These are phyloP conservation scores for Apodospora peruviana DNA, from an alignment of 495 filamentous ascomycete species.

Conservation along the genomic window DNA sequence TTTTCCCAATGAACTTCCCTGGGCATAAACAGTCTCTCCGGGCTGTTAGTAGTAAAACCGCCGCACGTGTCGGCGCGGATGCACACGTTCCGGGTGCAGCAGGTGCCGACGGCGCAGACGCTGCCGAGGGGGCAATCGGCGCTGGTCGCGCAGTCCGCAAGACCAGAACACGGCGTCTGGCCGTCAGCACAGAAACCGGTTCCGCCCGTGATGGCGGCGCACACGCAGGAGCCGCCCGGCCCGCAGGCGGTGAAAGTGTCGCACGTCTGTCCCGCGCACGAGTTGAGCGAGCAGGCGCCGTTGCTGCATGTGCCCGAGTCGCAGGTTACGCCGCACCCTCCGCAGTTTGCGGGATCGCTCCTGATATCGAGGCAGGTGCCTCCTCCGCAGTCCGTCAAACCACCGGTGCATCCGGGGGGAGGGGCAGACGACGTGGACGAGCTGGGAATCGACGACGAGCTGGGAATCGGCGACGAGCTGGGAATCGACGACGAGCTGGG, in stretches of 20 bases:
- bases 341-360: constrained; percentile 7
- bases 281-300: constrained; percentile 14
- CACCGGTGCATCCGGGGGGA: neutral
- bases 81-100: constrained; percentile 16
- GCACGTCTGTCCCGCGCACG: constrained; percentile 17
- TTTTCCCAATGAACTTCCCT: neutral
- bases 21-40: neutral
- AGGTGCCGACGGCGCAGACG: constrained; percentile 16
- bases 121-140: constrained; percentile 13
- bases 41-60: constrained; percentile 2
- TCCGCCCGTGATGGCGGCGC: constrained; percentile 9
- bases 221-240: constrained; percentile 10
- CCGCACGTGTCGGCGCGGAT: constrained; percentile 12
- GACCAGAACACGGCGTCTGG: constrained; percentile 11
- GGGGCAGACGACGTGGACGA: neutral
- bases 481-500: neutral
- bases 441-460: neutral
- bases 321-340: constrained; percentile 4
- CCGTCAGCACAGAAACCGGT: constrained; percentile 18
- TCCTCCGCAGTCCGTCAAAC: constrained; percentile 5
- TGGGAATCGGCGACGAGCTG: neutral
- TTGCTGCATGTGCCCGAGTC: constrained; percentile 11
- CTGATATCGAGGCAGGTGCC: constrained; percentile 4
- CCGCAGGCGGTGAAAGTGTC: constrained; percentile 23
- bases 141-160: constrained; percentile 13